A percentile compares a stretch with the other conserved stretches of the same genome.
Evolutionary conservation across 768 basidiomycete genomes (phyloP).

Genomic region (Suillus alpinus): DNA sequence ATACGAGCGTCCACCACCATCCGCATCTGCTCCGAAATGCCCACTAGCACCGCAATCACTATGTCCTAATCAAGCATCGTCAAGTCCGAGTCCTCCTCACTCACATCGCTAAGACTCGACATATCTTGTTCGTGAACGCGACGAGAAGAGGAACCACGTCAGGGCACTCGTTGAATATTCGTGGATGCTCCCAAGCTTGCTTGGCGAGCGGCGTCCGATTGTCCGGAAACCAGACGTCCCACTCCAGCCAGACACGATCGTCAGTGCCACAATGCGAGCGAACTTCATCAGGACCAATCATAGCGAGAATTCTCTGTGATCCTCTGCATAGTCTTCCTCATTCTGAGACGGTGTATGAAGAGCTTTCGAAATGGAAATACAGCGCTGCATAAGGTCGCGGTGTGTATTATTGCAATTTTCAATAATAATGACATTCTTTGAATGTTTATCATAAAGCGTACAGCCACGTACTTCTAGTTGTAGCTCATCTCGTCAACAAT

Average conservation of each 20-base stretch:
- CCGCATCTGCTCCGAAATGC: not conserved
- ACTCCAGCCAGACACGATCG: slow-evolving; percentile 6
- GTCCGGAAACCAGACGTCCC: not conserved
- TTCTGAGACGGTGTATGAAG: not conserved
- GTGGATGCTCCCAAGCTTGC: not conserved
- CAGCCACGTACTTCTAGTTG: too few species aligned
- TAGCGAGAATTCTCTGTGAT: not conserved
- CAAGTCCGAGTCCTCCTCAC: not conserved
- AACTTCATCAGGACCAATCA: not conserved
- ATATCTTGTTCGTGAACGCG: slow-evolving; percentile 1
- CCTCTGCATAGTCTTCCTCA: not conserved
- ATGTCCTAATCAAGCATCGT: not conserved
- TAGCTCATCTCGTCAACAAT: too few species aligned
- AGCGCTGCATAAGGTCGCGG: not conserved
- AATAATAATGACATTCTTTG: too few species aligned
- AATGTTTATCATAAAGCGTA: too few species aligned
- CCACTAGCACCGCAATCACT: not conserved
- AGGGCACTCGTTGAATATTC: not conserved
- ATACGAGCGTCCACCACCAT: not conserved
- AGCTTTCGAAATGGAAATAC: not conserved
- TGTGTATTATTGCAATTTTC: too few species aligned
- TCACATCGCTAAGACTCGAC: not conserved
- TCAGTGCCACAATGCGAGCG: not conserved
- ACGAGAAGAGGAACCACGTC: not conserved
- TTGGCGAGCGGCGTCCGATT: not conserved